Evolutionary conservation across 495 filamentous ascomycete genomes (phyloP), one percentile per base, ranked within the genome.

Genomic region (Delitschia confertaspora): DNA sequence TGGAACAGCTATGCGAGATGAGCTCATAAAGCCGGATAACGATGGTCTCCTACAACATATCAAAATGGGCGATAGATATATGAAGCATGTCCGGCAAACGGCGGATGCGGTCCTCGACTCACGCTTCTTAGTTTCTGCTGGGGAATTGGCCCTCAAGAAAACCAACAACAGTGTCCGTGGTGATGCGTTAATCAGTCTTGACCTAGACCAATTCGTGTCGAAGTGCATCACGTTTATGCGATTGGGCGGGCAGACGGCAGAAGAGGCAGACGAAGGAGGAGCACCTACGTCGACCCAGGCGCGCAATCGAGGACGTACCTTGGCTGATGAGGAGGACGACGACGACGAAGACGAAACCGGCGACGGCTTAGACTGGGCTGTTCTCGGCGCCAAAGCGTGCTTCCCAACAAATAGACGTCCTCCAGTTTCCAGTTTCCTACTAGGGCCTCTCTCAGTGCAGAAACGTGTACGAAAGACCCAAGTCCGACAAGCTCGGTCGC

Each of bases 21-120:
- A 60, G 18, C 38, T 62, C 17, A 29, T 60, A 20, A 45, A 53
- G 23, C 47, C 48, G 16, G 42, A 37, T 17, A 54, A 48, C 42
- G 19, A 47, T 9, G 39, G 23, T 32, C 61, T 95, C 4, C 51
- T 71, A 26, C 64, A 75, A 9, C 82, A 76, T 3, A 50, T 95
- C 4, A 42, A 70, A 4, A 68, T 73, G 47, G 78, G 82, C 2
- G 81, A 95, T 56, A 49, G 67, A 2, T 60, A 79, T 7, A 82
- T 79, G 55, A 61, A 61, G 20, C 66, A 75, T 24, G 86, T 96
- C 36, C 91, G 85, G 51, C 88, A 95, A 57, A 93, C 91, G 1
- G 75, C 75, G n/a, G 93, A 99, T 59, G 91, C 91, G 1, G 86
- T 80, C 2, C 79, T 94, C 44, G 91, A 99, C 56, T 83, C 89